Evolutionary conservation across 2,329 filamentous ascomycete species (phyloP), one percentile per base, ranked within the genome.

Genomic region (Exophiala spinifera): DNA sequence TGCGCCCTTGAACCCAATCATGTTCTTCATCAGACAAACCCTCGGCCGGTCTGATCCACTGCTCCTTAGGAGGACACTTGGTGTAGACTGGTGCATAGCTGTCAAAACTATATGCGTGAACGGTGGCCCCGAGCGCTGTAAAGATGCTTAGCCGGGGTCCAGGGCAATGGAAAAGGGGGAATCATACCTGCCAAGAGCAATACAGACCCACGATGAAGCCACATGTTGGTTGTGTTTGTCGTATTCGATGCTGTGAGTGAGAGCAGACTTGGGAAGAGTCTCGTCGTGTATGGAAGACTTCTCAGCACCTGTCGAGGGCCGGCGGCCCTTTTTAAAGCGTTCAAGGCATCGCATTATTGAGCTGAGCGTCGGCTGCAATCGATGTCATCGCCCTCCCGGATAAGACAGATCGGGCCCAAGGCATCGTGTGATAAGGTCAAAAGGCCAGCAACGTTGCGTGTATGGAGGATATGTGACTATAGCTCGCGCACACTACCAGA

Each of bases 1-100:
- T 56, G 7, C 53, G 53, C 17, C 49, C 53, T 25, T 48, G 33
- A 4, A 56, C 49, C 53, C 53, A 56, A 23, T 34, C 25, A 7
- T 21, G 36, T 25, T 56, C 53, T 36, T 51, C 10, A 8, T 21
- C 19, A 14, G 53, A 51, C 28, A 56, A 20, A 19, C 53, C 53
- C 13, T 20, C 31, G 4, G 46, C 52, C 8, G 46, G 46, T 19
- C 52, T 46, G 19, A 49, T 15, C 40, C 46, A 46, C 36, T 50
- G 46, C 23, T 45, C 21, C n/a, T 46, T 25, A 4, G n/a, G 4
- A 3, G 52, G 52, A 40, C 52, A 55, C 4, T 45, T 19, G 13
- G 23, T 33, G 33, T 44, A 49, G 6, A 45, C 13, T 8, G 52
- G 52, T 34, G 52, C 52, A 17, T 55, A 55, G 13, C 20, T 47